phyloP scores from a whole-genome alignment of 106 monocot genomes.

The Allium cepa region DNA sequence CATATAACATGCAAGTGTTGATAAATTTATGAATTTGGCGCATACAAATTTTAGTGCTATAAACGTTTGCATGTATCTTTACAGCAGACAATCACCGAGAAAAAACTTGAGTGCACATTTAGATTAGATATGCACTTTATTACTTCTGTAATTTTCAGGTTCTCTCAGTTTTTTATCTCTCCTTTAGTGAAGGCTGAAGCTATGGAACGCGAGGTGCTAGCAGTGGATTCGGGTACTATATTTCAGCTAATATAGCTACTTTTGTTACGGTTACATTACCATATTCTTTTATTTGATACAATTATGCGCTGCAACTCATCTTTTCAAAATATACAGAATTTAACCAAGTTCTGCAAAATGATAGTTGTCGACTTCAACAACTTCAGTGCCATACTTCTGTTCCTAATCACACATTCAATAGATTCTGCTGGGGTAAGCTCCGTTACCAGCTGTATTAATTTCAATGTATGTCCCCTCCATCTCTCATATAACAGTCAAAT shows the following conservation, averaged over 20 bases:
- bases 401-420: constrained; percentile 69
- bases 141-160: constrained; percentile 28
- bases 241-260: not conserved
- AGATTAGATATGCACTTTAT: no score
- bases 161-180: constrained; percentile 94
- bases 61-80: no score
- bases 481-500: no score
- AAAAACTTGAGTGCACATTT: no score
- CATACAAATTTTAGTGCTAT: no score
- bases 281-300: not conserved
- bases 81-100: no score
- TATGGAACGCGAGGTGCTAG: constrained; percentile 95
- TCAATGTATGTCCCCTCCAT: no score
- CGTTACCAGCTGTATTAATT: not conserved
- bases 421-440: constrained; percentile 95
- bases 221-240: constrained; percentile 87
- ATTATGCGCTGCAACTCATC: not conserved
- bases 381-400: constrained; percentile 80
- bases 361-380: constrained; percentile 83
- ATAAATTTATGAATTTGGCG: no score
- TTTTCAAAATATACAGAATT: constrained; percentile 49
- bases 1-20: no score
- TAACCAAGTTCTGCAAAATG: constrained; percentile 89
- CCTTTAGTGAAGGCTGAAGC: constrained; percentile 92
- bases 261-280: constrained; percentile 1